These are phyloP conservation scores for Mycena polygramma DNA, from an alignment of 768 basidiomycete species.

Conservation along the genomic window DNA sequence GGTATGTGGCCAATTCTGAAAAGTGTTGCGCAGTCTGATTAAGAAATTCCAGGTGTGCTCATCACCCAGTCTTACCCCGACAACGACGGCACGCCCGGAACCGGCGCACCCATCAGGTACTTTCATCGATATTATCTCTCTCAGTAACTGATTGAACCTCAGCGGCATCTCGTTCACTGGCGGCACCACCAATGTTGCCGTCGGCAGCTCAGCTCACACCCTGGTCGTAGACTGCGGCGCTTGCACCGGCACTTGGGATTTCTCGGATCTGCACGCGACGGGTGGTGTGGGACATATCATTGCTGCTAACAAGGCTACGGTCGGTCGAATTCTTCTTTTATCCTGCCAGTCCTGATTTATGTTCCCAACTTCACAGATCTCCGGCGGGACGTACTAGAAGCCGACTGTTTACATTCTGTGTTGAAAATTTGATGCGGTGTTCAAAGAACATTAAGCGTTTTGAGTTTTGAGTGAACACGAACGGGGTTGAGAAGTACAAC, in stretches of 20 bases:
- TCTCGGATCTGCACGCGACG: conserved; percentile 51
- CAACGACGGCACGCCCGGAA: conserved; percentile 56
- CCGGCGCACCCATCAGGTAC: conserved; percentile 51
- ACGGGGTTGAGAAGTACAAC: not conserved
- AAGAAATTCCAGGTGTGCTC: conserved; percentile 43
- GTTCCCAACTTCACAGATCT: conserved; percentile 11
- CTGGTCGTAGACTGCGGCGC: conserved; percentile 58
- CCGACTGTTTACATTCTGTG: not conserved
- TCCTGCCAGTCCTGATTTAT: not conserved
- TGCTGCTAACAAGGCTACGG: conserved; percentile 37
- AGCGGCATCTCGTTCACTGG: conserved; percentile 52
- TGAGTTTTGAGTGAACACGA: too few species aligned
- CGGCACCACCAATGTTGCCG: conserved; percentile 49
- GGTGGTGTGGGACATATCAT: conserved; percentile 50
- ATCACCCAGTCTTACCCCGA: conserved; percentile 64
- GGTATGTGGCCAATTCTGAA: conserved; percentile 30
- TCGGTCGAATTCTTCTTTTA: conserved; percentile 3
- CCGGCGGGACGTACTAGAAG: conserved; percentile 22
- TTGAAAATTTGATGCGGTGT: not conserved
- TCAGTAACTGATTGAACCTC: too few species aligned
- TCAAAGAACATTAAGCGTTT: too few species aligned
- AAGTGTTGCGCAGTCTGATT: not conserved
- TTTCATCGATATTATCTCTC: not conserved
- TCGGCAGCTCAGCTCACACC: conserved; percentile 47
- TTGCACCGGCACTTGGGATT: conserved; percentile 61